phyloP scores from a whole-genome alignment of 1,284 basidiomycete genomes.

The Cystobasidiaceae sp. region DNA sequence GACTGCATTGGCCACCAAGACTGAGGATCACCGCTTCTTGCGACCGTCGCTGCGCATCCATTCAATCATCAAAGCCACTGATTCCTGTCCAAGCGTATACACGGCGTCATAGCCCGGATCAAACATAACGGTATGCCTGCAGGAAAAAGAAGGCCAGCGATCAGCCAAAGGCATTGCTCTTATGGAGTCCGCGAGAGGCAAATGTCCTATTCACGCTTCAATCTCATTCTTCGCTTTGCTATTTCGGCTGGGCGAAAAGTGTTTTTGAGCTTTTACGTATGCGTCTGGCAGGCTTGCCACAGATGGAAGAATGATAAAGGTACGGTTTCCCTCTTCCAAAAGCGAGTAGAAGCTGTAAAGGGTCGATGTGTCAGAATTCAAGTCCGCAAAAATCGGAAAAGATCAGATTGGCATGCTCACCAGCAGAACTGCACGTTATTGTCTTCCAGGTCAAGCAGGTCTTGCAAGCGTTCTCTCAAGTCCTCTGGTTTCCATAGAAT shows the following conservation, averaged over 20 bases:
- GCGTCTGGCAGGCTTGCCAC: constrained; percentile 53
- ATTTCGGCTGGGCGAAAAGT: constrained; percentile 50
- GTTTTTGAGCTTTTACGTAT: constrained; percentile 52
- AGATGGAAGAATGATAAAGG: constrained; percentile 70
- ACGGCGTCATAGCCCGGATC: constrained; percentile 22
- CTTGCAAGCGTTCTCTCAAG: constrained; percentile 60
- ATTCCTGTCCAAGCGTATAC: constrained; percentile 23
- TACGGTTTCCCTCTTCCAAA: constrained; percentile 58
- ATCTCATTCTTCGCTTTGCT: constrained; percentile 69
- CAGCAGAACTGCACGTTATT: constrained; percentile 51
- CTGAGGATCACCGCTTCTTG: too few species aligned
- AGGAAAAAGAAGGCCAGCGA: neutral
- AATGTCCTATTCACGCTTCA: constrained; percentile 52
- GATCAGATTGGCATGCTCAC: constrained; percentile 32
- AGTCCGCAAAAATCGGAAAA: neutral
- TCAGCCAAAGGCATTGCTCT: neutral
- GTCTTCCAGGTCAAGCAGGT: constrained; percentile 58
- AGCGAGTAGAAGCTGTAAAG: constrained; percentile 70
- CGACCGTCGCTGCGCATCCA: constrained; percentile 19
- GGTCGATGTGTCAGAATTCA: constrained; percentile 1
- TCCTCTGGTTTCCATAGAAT: constrained; percentile 75
- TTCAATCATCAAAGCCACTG: constrained; percentile 4
- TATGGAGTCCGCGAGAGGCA: neutral
- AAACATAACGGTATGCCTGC: constrained; percentile 28
- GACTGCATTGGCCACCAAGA: too few species aligned